phyloP scores from a whole-genome alignment of 139 green algal genomes.

The Tetradesmus lagerheimii region DNA sequence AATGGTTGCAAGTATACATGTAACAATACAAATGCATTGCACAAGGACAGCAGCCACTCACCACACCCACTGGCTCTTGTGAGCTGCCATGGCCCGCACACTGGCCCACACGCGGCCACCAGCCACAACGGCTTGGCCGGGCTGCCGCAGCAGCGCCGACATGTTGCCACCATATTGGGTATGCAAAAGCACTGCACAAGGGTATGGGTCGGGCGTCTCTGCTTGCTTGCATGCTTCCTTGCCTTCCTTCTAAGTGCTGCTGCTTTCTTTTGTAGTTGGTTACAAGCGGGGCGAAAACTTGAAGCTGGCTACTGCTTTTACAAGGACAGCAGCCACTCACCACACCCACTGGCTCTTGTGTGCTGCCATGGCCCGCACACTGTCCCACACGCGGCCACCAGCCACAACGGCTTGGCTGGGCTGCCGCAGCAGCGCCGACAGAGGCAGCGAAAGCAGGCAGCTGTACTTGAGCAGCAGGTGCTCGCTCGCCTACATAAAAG shows the following conservation, averaged over 20 bases:
- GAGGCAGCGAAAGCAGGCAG: constrained; percentile 41
- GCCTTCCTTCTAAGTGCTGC: too few species aligned
- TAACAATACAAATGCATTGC: too few species aligned
- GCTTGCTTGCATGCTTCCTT: too few species aligned
- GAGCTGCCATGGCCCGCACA: constrained; percentile 54
- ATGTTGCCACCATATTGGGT: too few species aligned
- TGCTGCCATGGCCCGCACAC: constrained; percentile 52
- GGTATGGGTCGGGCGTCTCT: too few species aligned
- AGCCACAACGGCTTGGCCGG: not conserved
- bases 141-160: constrained; percentile 20
- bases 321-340: constrained; percentile 57
- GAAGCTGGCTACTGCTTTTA: too few species aligned
- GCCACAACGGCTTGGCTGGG: not conserved
- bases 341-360: constrained; percentile 65
- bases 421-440: constrained; percentile 26
- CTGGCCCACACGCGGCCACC: constrained; percentile 15
- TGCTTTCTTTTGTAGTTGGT: too few species aligned
- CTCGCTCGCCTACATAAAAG: constrained; percentile 43
- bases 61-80: constrained; percentile 65
- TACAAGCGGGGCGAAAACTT: too few species aligned
- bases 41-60: constrained; percentile 55
- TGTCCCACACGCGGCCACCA: constrained; percentile 15
- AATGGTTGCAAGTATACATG: too few species aligned
- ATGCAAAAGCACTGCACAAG: too few species aligned
- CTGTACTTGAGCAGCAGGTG: constrained; percentile 53